Base-by-base conservation (phyloP, 805 yeast species). In the Cyberlindnera saturnus region DNA sequence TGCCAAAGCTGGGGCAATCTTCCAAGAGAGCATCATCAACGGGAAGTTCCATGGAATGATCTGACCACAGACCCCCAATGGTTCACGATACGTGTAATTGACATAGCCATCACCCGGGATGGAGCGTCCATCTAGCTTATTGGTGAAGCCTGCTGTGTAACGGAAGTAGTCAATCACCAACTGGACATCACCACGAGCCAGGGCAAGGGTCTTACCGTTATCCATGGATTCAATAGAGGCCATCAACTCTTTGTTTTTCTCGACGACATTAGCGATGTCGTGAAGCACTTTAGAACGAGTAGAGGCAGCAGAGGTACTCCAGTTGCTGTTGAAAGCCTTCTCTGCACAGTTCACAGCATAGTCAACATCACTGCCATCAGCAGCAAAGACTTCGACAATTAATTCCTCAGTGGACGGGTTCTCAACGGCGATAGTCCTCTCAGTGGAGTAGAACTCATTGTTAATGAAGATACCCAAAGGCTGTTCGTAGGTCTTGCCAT, bases 381-480 rank as follows among this genome's bases (percentile, higher is more conserved):
- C 84, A 35, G 74, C 78, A 53, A 70, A 76, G 23, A 84, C 81
- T 17, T 75, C 69, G 31, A 79, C 68, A 41, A 83, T 71, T 31
- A 65, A 68, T 56, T 79, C 81, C 53, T 79, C 86, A 13, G 87
- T 83, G 5, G 83, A 67, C 41, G 86, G 86, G 45, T 72, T 66
- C 42, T 75, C 74, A 14, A 73, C 76, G 5, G 67, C 60, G 45
- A 84, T 67, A n/a, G 80, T 77, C 56, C 75, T 69, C 42, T 74
- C 76, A 42, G 75, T 74, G 39, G 68, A 56, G 43, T 82, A 81
- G 57, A 84, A 87, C 63, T 86, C 86, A 65, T 86, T 86, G 71
- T 87, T 83, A 63, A 90, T 87, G 73, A 86, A 90, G 55, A 90
- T 69, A 50, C 96, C 96, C 10, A 85, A 81, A 55, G 96, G 96